Evolutionary conservation across 495 filamentous ascomycete species (phyloP).

Genomic region (Hamigera avellanea): DNA sequence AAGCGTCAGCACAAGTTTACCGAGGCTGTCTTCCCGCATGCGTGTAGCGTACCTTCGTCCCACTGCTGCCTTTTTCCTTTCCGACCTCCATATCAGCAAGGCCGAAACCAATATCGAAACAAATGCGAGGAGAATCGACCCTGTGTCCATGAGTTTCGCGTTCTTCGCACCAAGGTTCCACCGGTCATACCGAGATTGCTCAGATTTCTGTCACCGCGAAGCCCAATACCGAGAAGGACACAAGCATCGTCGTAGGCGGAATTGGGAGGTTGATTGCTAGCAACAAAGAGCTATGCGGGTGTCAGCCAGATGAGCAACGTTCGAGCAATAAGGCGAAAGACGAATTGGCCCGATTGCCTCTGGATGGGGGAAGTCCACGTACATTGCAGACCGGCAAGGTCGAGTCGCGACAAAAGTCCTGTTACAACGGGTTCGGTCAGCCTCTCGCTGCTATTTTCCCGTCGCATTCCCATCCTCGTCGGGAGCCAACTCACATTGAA

Average conservation of each 20-base stretch:
- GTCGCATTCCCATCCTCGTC: neutral
- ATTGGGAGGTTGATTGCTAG: conserved; percentile 34
- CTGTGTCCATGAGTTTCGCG: conserved; percentile 27
- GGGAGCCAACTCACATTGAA: conserved; percentile 66
- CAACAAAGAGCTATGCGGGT: conserved; percentile 38
- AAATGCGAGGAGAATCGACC: conserved; percentile 79
- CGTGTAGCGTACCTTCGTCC: conserved; percentile 60
- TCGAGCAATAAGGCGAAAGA: neutral
- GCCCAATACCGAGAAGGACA: conserved; percentile 55
- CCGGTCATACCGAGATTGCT: conserved; percentile 71
- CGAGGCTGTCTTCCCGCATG: too few species aligned
- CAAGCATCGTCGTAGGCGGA: conserved; percentile 54
- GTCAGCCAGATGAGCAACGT: conserved; percentile 12
- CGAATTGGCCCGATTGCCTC: neutral
- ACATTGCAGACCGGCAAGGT: conserved; percentile 97
- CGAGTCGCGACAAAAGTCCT: conserved; percentile 94
- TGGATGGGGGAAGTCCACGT: conserved; percentile 25
- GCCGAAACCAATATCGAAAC: conserved; percentile 58
- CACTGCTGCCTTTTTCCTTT: conserved; percentile 88
- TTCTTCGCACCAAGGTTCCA: neutral
- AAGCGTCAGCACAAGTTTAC: too few species aligned
- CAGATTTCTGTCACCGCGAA: conserved; percentile 52
- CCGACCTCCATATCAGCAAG: conserved; percentile 66
- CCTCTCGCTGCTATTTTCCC: neutral
- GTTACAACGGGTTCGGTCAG: conserved; percentile 5